Evolutionary conservation across 2,329 filamentous ascomycete genomes (phyloP), one percentile per base, ranked within the genome.

Genomic region (Tolypocladium tropicale): DNA sequence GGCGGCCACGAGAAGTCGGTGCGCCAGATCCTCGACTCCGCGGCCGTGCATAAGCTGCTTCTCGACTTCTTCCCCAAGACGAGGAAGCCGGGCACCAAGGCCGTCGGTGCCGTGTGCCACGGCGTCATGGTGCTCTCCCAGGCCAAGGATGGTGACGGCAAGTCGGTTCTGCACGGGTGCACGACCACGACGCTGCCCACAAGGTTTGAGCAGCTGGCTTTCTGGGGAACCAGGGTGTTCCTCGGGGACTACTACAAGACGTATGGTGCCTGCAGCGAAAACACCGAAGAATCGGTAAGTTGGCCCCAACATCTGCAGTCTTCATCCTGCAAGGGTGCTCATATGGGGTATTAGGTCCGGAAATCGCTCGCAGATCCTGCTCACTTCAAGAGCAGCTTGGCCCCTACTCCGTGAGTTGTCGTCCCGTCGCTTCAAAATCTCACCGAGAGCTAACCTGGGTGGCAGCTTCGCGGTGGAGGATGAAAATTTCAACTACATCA

Each of bases 171-270:
- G 28, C 70, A 74, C 53, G 73, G 77, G 33, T 76, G 73, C 58
- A 64, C 61, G 4, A 81, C 78, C 6, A 80, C 78, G 1, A 72
- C 78, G 0, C 65, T 81, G 49, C 78, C 78, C 0, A 71, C 70
- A 0, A 64, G 70, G 28, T 79, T 80, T 62, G 78, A 81, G 63
- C 73, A 77, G 58, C 54, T 69, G 21, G 75, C 75, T 1, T 81
- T 74, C 57, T 78, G 76, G 72, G 70, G 71, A 4, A 81, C 78
- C 3, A 67, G 76, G 39, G 64, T 68, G 2, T 75, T 79, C 46
- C 63, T 81, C 14, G 78, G 78, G 3, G 78, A 81, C 55, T 81
- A 81, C 59, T 81, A 80, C 64, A 81, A 81, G 71, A 80, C 78
- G 2, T 81, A 78, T 55, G 79, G 79, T 1, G 73, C 73, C 3